Percentiles rank a stretch among this genome's conserved stretches.
Evolutionary conservation across 768 basidiomycete genomes (phyloP).

Genomic region (Pulveroboletus sp.): DNA sequence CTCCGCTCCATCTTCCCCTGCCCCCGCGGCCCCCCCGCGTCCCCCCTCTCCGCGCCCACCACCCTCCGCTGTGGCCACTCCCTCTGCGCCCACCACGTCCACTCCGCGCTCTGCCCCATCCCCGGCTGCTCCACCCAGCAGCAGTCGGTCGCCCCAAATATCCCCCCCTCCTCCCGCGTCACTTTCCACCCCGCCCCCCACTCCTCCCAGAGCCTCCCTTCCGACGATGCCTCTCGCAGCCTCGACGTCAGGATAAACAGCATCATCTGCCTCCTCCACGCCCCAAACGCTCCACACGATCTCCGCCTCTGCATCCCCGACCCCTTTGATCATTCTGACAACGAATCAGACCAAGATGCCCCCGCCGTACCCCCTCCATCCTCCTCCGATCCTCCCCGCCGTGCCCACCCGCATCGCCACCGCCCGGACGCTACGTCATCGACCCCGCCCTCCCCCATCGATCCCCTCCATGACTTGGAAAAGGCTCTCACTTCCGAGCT

Average conservation of each 20-base stretch:
- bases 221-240: neutral
- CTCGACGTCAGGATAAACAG: constrained; percentile 59
- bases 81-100: constrained; percentile 59
- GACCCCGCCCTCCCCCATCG: neutral
- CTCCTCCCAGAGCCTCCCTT: constrained; percentile 2
- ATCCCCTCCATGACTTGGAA: constrained; percentile 39
- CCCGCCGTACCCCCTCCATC: neutral
- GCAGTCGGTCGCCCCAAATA: constrained; percentile 29
- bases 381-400: constrained; percentile 18
- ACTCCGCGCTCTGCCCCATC: constrained; percentile 31
- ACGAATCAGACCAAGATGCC: constrained; percentile 29
- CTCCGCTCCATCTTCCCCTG: constrained; percentile 26
- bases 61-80: constrained; percentile 81
- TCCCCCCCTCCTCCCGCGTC: constrained; percentile 38
- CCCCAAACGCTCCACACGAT: constrained; percentile 9
- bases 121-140: constrained; percentile 30
- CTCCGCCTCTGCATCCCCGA: constrained; percentile 12
- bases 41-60: constrained; percentile 41
- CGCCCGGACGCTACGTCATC: constrained; percentile 30
- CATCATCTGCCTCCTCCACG: constrained; percentile 42
- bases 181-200: constrained; percentile 34
- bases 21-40: constrained; percentile 33
- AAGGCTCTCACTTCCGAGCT: constrained; percentile 65
- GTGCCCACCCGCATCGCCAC: constrained; percentile 24
- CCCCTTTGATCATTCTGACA: constrained; percentile 27